Percentiles rank a stretch among this genome's conserved stretches.
Evolutionary conservation across 106 monocot species (phyloP).

Genomic region (Vanilla planifolia): DNA sequence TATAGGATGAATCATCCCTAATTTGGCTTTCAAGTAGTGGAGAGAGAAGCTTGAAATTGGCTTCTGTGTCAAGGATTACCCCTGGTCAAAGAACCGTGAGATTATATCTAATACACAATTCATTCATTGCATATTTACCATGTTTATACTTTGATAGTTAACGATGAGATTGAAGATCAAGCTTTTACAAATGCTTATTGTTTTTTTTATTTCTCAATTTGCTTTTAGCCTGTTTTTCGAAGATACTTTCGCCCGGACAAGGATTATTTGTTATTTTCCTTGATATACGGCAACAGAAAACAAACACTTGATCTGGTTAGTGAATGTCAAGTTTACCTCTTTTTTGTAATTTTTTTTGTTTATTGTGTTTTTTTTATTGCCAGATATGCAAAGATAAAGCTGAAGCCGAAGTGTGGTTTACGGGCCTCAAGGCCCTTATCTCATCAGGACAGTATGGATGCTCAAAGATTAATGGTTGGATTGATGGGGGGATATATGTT

Average conservation of each 20-base stretch:
- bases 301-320: slow-evolving; percentile 85
- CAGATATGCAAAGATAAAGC: slow-evolving; percentile 91
- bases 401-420: slow-evolving; percentile 82
- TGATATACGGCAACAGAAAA: slow-evolving; percentile 70
- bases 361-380: slow-evolving; percentile 8
- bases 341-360: slow-evolving; percentile 4
- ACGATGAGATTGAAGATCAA: neutral
- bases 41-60: slow-evolving; percentile 71
- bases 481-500: slow-evolving; percentile 31
- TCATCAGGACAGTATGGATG: slow-evolving; percentile 51
- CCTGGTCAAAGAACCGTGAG: slow-evolving; percentile 95
- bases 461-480: slow-evolving; percentile 80
- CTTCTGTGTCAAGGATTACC: slow-evolving; percentile 71
- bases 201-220: slow-evolving; percentile 6
- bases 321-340: slow-evolving; percentile 5
- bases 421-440: slow-evolving; percentile 57
- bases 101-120: slow-evolving; percentile 13
- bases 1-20: slow-evolving; percentile 77
- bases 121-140: neutral
- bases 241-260: slow-evolving; percentile 66
- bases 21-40: slow-evolving; percentile 67
- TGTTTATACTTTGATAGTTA: neutral
- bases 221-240: slow-evolving; percentile 75
- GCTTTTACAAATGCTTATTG: neutral
- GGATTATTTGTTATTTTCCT: slow-evolving; percentile 74